A percentile compares a stretch with the other conserved stretches of the same genome.
These are phyloP conservation scores for Tulasnella sp. DNA, from an alignment of 768 basidiomycete genomes.

Conservation along the genomic window DNA sequence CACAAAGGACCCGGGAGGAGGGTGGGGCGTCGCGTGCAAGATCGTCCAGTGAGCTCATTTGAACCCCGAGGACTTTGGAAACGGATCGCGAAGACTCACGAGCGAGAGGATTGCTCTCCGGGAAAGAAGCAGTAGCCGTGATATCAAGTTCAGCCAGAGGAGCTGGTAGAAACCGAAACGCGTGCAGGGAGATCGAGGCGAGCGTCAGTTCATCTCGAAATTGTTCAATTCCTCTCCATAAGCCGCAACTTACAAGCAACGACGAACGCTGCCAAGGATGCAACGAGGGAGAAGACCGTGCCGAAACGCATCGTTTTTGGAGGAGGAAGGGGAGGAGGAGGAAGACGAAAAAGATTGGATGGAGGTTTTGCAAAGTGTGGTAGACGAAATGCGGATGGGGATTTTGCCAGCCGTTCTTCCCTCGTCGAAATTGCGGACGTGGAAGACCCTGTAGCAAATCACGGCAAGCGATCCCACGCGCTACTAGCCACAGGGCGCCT, in stretches of 20 bases:
- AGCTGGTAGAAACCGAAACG: constrained; percentile 2
- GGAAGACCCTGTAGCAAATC: background rate
- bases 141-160: constrained; percentile 46
- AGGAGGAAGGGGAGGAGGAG: background rate
- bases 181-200: background rate
- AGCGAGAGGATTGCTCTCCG: constrained; percentile 68
- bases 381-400: constrained; percentile 7
- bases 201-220: background rate
- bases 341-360: background rate
- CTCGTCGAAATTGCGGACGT: constrained; percentile 11
- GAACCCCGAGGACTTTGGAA: constrained; percentile 2
- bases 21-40: constrained; percentile 5
- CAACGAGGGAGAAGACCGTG: background rate
- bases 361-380: background rate
- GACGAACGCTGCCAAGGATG: constrained; percentile 20
- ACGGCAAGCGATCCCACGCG: background rate
- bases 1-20: background rate
- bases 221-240: too few relatives aligned
- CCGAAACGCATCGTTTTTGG: constrained; percentile 8
- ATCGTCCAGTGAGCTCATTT: background rate
- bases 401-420: constrained; percentile 1
- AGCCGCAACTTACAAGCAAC: constrained; percentile 19
- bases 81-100: constrained; percentile 47
- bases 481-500: background rate
- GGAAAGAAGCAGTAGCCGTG: constrained; percentile 52